A percentile compares a stretch with the other conserved stretches of the same genome.
Evolutionary conservation across 805 yeast genomes (phyloP).

Genomic region (Ogataea trehaloabstinens): DNA sequence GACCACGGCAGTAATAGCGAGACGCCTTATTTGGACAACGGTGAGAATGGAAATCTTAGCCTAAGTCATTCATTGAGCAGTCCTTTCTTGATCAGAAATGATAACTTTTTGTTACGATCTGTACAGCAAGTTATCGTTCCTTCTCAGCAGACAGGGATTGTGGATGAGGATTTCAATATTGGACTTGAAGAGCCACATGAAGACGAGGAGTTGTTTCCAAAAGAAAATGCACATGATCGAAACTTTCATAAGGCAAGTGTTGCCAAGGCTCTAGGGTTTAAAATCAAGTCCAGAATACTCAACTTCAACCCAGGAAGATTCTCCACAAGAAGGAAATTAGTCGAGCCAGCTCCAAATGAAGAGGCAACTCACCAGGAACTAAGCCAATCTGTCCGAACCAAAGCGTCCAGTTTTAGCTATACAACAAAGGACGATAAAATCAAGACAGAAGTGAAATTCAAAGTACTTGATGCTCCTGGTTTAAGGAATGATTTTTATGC

Average conservation of each 20-base stretch:
- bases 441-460: slow-evolving; percentile 42
- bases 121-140: slow-evolving; percentile 8
- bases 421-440: slow-evolving; percentile 23
- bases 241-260: slow-evolving; percentile 37
- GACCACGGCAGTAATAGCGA: slow-evolving; percentile 6
- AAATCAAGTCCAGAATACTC: slow-evolving; percentile 40
- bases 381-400: slow-evolving; percentile 10
- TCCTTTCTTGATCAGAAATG: slow-evolving; percentile 21
- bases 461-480: slow-evolving; percentile 66
- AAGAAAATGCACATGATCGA: slow-evolving; percentile 7
- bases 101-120: slow-evolving; percentile 20
- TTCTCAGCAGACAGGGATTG: slow-evolving; percentile 7
- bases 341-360: slow-evolving; percentile 11
- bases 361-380: slow-evolving; percentile 12
- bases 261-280: slow-evolving; percentile 51
- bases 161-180: slow-evolving; percentile 9
- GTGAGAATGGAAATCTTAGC: slow-evolving; percentile 10
- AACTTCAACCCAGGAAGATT: slow-evolving; percentile 28
- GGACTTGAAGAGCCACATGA: slow-evolving; percentile 12
- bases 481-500: slow-evolving; percentile 76
- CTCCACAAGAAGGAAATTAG: slow-evolving; percentile 7
- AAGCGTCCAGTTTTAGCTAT: slow-evolving; percentile 8
- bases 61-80: slow-evolving; percentile 5
- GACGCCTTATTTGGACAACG: slow-evolving; percentile 6
- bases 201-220: slow-evolving; percentile 5